Conservation (phyloP, 1,139 yeast species). For the Pneumocystis jirovecii region DNA sequence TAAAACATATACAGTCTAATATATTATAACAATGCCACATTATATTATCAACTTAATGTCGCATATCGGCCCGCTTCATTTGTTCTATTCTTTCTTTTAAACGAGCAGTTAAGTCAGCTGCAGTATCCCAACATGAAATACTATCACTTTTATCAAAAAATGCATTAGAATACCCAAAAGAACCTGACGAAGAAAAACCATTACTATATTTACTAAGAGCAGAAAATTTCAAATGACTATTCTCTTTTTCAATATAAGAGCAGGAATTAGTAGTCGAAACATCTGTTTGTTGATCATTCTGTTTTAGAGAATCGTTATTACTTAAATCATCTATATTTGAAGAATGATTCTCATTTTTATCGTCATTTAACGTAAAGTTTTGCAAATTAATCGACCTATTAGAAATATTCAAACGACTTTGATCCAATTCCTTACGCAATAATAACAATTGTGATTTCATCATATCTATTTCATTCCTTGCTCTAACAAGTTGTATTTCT, state of each 20-base stretch:
- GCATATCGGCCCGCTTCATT: slow-evolving; percentile 38
- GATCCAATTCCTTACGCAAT: neutral
- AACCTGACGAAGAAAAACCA: neutral
- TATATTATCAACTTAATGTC: neutral
- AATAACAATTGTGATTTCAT: neutral
- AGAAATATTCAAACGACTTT: neutral
- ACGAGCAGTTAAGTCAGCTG: slow-evolving; percentile 78
- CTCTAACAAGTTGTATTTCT: slow-evolving; percentile 8
- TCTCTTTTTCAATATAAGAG: neutral
- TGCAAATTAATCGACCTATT: neutral
- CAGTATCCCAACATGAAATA: slow-evolving; percentile 50
- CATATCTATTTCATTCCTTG: slow-evolving; percentile 5
- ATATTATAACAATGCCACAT: neutral
- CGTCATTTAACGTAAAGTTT: neutral
- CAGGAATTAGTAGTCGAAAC: neutral
- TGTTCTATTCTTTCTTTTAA: slow-evolving; percentile 75
- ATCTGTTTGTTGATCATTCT: neutral
- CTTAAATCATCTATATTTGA: neutral
- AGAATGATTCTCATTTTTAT: neutral
- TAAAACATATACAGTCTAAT: neutral
- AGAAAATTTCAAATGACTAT: neutral
- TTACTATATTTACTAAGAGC: neutral
- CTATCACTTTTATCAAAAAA: neutral
- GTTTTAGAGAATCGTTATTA: neutral
- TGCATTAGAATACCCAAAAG: neutral